These are phyloP conservation scores for Backusella tarrabulga DNA, from an alignment of 192 early-diverging fungal species.

Conservation along the genomic window DNA sequence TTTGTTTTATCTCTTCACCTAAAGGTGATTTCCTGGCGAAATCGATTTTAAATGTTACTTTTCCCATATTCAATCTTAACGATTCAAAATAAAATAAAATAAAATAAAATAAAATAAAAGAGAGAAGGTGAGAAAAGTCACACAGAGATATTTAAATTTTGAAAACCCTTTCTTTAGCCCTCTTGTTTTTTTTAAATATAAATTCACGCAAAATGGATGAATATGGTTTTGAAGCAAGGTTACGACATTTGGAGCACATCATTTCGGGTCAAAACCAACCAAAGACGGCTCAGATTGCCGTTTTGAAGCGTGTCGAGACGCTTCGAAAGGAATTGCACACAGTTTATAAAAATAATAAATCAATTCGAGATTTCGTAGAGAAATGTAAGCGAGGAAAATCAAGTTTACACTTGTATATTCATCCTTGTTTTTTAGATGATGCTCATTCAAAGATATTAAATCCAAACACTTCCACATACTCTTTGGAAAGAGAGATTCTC, in stretches of 20 bases:
- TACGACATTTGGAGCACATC: constrained; percentile 32
- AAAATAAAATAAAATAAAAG: not conserved
- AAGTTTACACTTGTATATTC: not conserved
- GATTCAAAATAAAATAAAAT: not conserved
- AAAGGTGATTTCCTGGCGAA: constrained; percentile 17
- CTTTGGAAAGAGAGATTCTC: constrained; percentile 38
- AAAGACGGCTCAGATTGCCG: not conserved
- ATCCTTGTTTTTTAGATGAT: constrained; percentile 17
- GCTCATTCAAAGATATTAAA: constrained; percentile 33
- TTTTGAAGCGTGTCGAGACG: constrained; percentile 19
- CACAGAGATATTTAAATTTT: not conserved
- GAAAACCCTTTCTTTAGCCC: not conserved
- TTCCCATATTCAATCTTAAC: constrained; percentile 11
- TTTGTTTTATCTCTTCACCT: constrained; percentile 16
- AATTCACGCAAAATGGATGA: constrained; percentile 23
- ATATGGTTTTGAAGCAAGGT: constrained; percentile 31
- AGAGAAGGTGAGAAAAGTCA: constrained; percentile 2
- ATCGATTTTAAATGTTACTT: constrained; percentile 21
- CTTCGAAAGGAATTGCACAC: constrained; percentile 30
- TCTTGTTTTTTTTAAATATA: not conserved
- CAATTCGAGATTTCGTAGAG: constrained; percentile 33
- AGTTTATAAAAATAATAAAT: constrained; percentile 30
- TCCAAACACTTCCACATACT: constrained; percentile 26
- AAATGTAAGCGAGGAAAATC: constrained; percentile 30
- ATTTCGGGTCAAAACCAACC: constrained; percentile 16